Evolutionary conservation across 2,329 filamentous ascomycete species (phyloP), one percentile per base, ranked within the genome.

Genomic region (Xylaria sp.): DNA sequence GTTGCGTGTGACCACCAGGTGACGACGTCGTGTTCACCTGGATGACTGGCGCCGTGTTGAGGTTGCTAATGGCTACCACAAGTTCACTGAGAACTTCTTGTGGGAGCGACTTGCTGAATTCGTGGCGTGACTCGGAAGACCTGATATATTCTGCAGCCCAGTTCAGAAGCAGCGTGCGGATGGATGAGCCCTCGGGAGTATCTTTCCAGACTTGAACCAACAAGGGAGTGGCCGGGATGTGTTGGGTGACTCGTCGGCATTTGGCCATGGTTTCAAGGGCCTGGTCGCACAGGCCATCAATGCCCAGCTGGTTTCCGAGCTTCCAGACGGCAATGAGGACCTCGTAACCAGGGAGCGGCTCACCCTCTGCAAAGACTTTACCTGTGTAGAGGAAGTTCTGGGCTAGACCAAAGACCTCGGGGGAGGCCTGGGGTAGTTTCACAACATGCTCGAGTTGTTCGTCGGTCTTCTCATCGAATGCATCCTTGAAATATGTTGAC

Each of bases 91-190:
- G 71, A 1, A 87, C 81, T 61, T 85, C 82, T 57, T 86, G 80
- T 0, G 84, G 84, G 2, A 87, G 74, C 0, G 82, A 82, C 61
- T 80, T 81, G 40, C 81, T 84, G 63, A 86, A 86, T 55, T 83
- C 80, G 7, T 78, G 74, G 17, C 82, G 76, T 1, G 76, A 75
- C 19, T 83, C 78, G 2, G 82, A 84, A 0, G 80, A 80, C 39
- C 81, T 73, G 72, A 86, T 84, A 61, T 86, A 86, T 67, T 87
- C 84, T 21, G 82, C 83, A 1, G 83, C 81, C 84, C 84, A 87
- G 9, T 75, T 78, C 2, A 86, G 71, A 13, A 87, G 76, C 37
- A 87, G 77, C 55, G 76, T 75, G 38, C 84, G 77, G 44, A 87
- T 81, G 1, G 81, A 77, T 2, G 83, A 86, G 7, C 82, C 83